Evolutionary conservation across 208 protist genomes (phyloP).

Genomic region (Crithidia mellificae): DNA sequence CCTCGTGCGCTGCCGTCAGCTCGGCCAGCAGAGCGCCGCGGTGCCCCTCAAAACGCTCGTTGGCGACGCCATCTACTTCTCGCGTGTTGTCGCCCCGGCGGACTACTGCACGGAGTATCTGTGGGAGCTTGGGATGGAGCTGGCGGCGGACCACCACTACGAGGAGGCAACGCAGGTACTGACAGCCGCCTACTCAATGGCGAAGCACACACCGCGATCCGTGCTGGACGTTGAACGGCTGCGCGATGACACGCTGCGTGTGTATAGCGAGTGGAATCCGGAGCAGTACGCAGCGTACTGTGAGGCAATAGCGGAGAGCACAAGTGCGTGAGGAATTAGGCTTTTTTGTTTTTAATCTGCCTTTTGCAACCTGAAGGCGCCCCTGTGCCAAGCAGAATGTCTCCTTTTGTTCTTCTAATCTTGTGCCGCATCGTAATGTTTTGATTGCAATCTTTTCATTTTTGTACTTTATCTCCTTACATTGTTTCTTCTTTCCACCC

Average conservation of each 20-base stretch:
- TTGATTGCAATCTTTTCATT: too few species aligned
- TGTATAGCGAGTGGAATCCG: slow-evolving; percentile 65
- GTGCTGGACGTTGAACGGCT: slow-evolving; percentile 46
- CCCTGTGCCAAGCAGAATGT: too few species aligned
- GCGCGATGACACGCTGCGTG: slow-evolving; percentile 41
- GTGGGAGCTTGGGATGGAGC: slow-evolving; percentile 79
- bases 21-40: slow-evolving; percentile 6
- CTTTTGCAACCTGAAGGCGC: too few species aligned
- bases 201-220: slow-evolving; percentile 36
- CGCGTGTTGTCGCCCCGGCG: slow-evolving; percentile 39
- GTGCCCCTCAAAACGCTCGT: slow-evolving; percentile 41
- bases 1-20: slow-evolving; percentile 55
- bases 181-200: slow-evolving; percentile 43
- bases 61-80: slow-evolving; percentile 52
- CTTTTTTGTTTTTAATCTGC: too few species aligned
- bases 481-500: too few species aligned
- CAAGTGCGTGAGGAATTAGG: background rate
- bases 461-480: too few species aligned
- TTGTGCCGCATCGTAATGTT: too few species aligned
- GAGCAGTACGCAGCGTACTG: slow-evolving; percentile 63
- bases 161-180: slow-evolving; percentile 47
- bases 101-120: slow-evolving; percentile 76
- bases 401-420: too few species aligned
- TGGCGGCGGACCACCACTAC: slow-evolving; percentile 46
- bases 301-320: slow-evolving; percentile 24